phyloP scores from a whole-genome alignment of 352 stramenopile species.

The Pythium aquatile region DNA sequence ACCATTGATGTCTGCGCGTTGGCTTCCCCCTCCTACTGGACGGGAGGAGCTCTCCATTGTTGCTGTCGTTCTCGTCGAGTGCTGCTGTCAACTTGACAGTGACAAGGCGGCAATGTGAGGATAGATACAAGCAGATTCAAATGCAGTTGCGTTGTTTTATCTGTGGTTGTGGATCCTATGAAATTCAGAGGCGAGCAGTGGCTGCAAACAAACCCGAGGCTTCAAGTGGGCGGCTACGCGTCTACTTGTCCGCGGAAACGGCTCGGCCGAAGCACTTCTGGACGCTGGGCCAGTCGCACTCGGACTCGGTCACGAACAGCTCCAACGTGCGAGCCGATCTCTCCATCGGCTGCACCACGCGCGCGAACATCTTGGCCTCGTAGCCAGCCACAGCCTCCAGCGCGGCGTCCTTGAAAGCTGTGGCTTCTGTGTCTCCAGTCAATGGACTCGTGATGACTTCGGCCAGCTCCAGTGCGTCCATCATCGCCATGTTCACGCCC shows the following conservation, averaged over 20 bases:
- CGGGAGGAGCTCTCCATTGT: too few relatives aligned
- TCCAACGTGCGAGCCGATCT: slow-evolving; percentile 14
- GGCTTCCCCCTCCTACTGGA: too few relatives aligned
- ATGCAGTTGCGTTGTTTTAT: too few relatives aligned
- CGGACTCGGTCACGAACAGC: slow-evolving; percentile 12
- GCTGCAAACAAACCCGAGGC: too few relatives aligned
- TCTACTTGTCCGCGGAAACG: not conserved
- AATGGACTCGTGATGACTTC: slow-evolving; percentile 1
- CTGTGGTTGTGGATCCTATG: too few relatives aligned
- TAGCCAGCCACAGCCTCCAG: slow-evolving; percentile 8
- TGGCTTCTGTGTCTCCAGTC: not conserved
- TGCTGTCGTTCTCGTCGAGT: too few relatives aligned
- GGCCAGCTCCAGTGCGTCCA: slow-evolving; percentile 27
- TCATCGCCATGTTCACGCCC: slow-evolving; percentile 35
- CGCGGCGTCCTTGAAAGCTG: not conserved
- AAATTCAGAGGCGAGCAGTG: not conserved
- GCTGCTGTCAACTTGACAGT: too few relatives aligned
- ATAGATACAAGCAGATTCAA: too few relatives aligned
- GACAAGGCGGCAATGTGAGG: too few relatives aligned
- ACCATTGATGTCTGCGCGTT: too few relatives aligned
- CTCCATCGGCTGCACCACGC: slow-evolving; percentile 2
- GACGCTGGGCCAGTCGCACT: not conserved
- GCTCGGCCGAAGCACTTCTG: not conserved
- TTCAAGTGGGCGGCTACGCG: too few relatives aligned
- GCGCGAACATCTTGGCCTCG: slow-evolving; percentile 21